Percentiles rank a stretch among this genome's conserved stretches.
These are phyloP conservation scores for Tetrapisispora fleetii DNA, from an alignment of 805 yeast genomes.

Conservation along the genomic window DNA sequence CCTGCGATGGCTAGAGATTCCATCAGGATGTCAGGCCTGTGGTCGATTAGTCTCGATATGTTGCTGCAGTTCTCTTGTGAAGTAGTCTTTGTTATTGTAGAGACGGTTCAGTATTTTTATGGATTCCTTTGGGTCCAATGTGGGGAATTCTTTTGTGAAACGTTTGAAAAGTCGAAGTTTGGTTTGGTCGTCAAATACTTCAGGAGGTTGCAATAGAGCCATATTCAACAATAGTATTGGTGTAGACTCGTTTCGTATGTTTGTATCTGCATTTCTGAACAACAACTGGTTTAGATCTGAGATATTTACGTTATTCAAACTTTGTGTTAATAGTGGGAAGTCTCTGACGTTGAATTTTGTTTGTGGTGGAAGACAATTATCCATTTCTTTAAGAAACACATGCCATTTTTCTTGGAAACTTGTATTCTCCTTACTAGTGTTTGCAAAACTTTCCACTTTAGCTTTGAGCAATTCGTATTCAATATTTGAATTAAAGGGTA, in stretches of 20 bases:
- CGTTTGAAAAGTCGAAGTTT: slow-evolving; percentile 9
- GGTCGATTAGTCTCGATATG: neutral
- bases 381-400: slow-evolving; percentile 24
- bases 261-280: slow-evolving; percentile 7
- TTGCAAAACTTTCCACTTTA: slow-evolving; percentile 25
- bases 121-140: slow-evolving; percentile 5
- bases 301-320: slow-evolving; percentile 7
- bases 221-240: slow-evolving; percentile 19
- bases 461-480: slow-evolving; percentile 17
- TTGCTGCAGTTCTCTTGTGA: slow-evolving; percentile 1
- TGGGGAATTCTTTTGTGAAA: slow-evolving; percentile 4
- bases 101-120: slow-evolving; percentile 6
- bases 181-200: neutral
- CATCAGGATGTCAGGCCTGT: neutral
- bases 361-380: slow-evolving; percentile 9
- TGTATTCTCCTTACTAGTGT: slow-evolving; percentile 10
- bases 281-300: slow-evolving; percentile 1
- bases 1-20: neutral
- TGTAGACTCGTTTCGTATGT: slow-evolving; percentile 14
- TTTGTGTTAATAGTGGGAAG: slow-evolving; percentile 17
- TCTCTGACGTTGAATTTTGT: slow-evolving; percentile 14
- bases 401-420: slow-evolving; percentile 26
- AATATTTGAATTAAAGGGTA: slow-evolving; percentile 1
- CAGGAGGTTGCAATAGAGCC: slow-evolving; percentile 11
- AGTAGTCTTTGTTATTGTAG: slow-evolving; percentile 7